phyloP scores from a whole-genome alignment of 2,329 filamentous ascomycete species.

The Pestalotiopsis sp. region DNA sequence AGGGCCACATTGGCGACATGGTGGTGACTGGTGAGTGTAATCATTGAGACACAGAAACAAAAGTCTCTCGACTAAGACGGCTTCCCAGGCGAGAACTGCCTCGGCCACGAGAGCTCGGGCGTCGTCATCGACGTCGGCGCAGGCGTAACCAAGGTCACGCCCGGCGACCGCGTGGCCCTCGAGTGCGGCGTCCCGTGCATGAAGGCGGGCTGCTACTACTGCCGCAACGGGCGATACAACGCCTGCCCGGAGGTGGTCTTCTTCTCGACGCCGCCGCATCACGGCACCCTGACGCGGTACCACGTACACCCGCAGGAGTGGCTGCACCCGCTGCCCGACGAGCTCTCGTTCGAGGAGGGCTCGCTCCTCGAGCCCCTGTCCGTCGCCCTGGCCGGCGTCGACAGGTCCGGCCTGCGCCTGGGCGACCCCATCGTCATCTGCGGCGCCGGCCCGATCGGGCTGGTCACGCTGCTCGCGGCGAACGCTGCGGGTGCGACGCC shows the following conservation, averaged over 20 bases:
- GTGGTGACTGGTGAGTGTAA: slow-evolving; percentile 23
- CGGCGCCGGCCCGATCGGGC: slow-evolving; percentile 36
- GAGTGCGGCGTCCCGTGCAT: slow-evolving; percentile 37
- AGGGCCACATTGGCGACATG: slow-evolving; percentile 33
- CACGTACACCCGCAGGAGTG: slow-evolving; percentile 37
- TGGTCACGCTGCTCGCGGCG: slow-evolving; percentile 39
- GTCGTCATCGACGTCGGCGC: slow-evolving; percentile 21
- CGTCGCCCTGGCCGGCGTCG: slow-evolving; percentile 44
- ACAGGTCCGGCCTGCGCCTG: slow-evolving; percentile 36
- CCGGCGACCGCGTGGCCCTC: slow-evolving; percentile 28
- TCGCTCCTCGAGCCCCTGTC: slow-evolving; percentile 48
- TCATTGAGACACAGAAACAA: too few species aligned
- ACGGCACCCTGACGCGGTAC: slow-evolving; percentile 38
- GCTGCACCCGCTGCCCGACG: slow-evolving; percentile 36
- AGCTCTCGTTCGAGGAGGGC: slow-evolving; percentile 39
- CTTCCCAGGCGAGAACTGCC: slow-evolving; percentile 28
- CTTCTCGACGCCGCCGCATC: slow-evolving; percentile 28
- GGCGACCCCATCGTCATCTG: slow-evolving; percentile 38
- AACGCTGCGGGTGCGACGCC: slow-evolving; percentile 41
- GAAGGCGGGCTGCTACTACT: slow-evolving; percentile 30
- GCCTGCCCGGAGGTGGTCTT: slow-evolving; percentile 28
- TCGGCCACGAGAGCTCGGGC: slow-evolving; percentile 24
- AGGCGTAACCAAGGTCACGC: slow-evolving; percentile 14
- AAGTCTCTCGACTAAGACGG: too few species aligned
- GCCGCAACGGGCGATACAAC: slow-evolving; percentile 39